phyloP scores from a whole-genome alignment of 1,284 basidiomycete species.

The Cutaneotrichosporon spelunceum region DNA sequence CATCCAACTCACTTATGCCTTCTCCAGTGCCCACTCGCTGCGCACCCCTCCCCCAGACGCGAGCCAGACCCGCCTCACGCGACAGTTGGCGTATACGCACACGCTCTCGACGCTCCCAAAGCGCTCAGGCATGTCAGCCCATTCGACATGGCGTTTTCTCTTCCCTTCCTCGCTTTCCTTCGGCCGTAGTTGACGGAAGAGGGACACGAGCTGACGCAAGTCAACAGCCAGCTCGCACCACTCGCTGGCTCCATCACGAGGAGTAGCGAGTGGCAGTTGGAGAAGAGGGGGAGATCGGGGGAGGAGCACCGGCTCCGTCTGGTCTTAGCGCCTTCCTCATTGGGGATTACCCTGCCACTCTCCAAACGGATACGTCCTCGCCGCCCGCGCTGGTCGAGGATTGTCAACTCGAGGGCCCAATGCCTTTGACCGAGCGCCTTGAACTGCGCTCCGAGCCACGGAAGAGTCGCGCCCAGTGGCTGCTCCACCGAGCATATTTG shows the following conservation, averaged over 20 bases:
- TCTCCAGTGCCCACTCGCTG: conserved; percentile 14
- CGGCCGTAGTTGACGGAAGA: conserved; percentile 53
- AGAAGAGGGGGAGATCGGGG: conserved; percentile 58
- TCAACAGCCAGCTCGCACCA: conserved; percentile 69
- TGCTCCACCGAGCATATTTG: not conserved
- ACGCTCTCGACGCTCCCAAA: conserved; percentile 68
- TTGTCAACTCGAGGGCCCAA: conserved; percentile 71
- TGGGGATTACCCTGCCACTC: conserved; percentile 68
- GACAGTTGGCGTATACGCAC: conserved; percentile 75
- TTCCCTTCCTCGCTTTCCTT: not conserved
- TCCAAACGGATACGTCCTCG: conserved; percentile 66
- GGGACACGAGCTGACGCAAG: conserved; percentile 61
- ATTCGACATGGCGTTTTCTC: conserved; percentile 1
- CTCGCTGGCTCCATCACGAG: conserved; percentile 61
- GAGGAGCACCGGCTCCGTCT: conserved; percentile 62
- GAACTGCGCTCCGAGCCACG: conserved; percentile 72
- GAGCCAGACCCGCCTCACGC: conserved; percentile 75
- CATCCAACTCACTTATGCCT: not conserved
- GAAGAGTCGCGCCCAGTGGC: conserved; percentile 62
- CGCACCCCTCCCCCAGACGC: conserved; percentile 15
- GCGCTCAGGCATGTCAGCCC: conserved; percentile 54
- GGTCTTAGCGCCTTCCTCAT: conserved; percentile 15
- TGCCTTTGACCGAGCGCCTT: conserved; percentile 61
- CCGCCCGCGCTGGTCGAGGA: conserved; percentile 63
- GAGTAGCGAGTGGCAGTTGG: conserved; percentile 70